Evolutionary conservation across 139 green algal species (phyloP), one percentile per base, ranked within the genome.

Genomic region (Coelastrella sp.): DNA sequence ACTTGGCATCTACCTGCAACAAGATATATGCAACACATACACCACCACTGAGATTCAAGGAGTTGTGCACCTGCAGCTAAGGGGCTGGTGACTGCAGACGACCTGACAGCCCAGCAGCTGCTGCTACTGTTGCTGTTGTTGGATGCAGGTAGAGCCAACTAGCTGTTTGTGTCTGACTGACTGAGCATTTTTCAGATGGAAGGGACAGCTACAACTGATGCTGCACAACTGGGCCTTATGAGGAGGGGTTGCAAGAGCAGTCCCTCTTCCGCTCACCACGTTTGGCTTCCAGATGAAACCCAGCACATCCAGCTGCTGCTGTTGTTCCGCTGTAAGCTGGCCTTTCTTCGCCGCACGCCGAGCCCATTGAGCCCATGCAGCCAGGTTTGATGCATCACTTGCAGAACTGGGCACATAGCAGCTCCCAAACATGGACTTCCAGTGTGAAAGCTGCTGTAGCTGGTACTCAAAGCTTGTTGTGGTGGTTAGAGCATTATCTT

Each of bases 1-100:
- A 82, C 53, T 82, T 82, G 51, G 75, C 75, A 21, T 82, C 75
- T 38, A 82, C 53, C 75, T 82, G 75, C 35, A 35, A 27, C 67
- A 53, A 37, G n/a, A n/a, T n/a, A n/a, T n/a, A n/a, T n/a, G n/a
- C n/a, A n/a, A n/a, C n/a, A n/a, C n/a, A n/a, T n/a, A n/a, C n/a
- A n/a, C n/a, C n/a, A n/a, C n/a, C n/a, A n/a, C n/a, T n/a, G n/a
- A n/a, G n/a, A n/a, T n/a, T n/a, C n/a, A n/a, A n/a, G n/a, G n/a
- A n/a, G n/a, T n/a, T n/a, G n/a, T n/a, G n/a, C n/a, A n/a, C n/a
- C n/a, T n/a, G n/a, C n/a, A n/a, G n/a, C n/a, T n/a, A n/a, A n/a
- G n/a, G n/a, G n/a, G n/a, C n/a, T n/a, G n/a, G n/a, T n/a, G n/a
- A n/a, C n/a, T n/a, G n/a, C n/a, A n/a, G n/a, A n/a, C n/a, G n/a